Percentiles rank a stretch among this genome's conserved stretches.
phyloP scores from a whole-genome alignment of 2,329 filamentous ascomycete species.

The Bipolaris gigantea region DNA sequence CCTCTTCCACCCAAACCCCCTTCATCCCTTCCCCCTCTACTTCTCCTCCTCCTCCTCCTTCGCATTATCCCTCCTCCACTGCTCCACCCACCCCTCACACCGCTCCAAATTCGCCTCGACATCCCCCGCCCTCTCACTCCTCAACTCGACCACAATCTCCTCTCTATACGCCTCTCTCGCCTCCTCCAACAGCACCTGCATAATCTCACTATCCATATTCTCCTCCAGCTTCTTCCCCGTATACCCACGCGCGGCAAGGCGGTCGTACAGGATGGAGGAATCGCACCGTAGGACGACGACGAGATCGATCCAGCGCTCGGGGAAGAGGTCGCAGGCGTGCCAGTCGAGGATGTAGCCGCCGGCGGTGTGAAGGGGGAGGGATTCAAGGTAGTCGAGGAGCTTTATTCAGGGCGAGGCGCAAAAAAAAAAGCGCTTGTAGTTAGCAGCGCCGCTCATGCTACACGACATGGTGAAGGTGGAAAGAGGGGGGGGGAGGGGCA shows the following conservation, averaged over 20 bases:
- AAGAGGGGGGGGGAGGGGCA: too few relatives aligned
- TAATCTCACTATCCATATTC: slow-evolving; percentile 96
- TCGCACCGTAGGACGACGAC: slow-evolving; percentile 88
- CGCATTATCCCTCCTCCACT: slow-evolving; percentile 74
- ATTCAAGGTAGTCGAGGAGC: slow-evolving; percentile 87
- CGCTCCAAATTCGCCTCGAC: slow-evolving; percentile 87
- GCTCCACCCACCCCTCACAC: slow-evolving; percentile 77
- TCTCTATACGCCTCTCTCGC: slow-evolving; percentile 83
- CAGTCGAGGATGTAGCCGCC: slow-evolving; percentile 94
- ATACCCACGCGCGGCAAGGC: slow-evolving; percentile 77
- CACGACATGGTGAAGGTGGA: too few relatives aligned
- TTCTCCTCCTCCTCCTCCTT: slow-evolving; percentile 22
- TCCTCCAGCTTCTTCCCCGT: slow-evolving; percentile 87
- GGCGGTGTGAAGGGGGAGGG: slow-evolving; percentile 63
- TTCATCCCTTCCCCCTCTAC: background rate
- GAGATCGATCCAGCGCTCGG: slow-evolving; percentile 89
- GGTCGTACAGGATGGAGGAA: slow-evolving; percentile 79
- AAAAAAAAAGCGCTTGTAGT: too few relatives aligned
- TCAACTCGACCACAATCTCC: slow-evolving; percentile 85
- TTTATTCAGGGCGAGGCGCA: too few relatives aligned
- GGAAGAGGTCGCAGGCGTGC: slow-evolving; percentile 97
- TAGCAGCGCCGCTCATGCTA: too few relatives aligned
- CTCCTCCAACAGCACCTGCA: slow-evolving; percentile 91
- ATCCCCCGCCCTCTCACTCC: slow-evolving; percentile 81
- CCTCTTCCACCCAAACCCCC: background rate